phyloP scores from a whole-genome alignment of 441 rosid genomes.

The California macrophylla region DNA sequence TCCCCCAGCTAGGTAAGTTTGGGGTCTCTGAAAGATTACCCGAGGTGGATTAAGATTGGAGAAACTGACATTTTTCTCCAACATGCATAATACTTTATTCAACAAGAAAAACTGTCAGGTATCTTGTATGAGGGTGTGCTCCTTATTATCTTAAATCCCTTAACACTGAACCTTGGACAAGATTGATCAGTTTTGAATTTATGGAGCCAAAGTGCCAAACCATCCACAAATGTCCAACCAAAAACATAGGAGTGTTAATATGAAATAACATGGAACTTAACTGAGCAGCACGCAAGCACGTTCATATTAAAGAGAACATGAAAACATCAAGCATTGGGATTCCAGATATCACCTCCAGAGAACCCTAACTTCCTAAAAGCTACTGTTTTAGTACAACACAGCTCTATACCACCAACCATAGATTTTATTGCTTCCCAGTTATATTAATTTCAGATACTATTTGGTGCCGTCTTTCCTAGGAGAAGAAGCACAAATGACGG shows the following conservation, averaged over 20 bases:
- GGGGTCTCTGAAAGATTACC: not conserved
- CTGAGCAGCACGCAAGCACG: not conserved
- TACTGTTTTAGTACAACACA: not conserved
- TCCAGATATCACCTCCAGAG: not conserved
- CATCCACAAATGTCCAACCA: not conserved
- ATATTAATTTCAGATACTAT: not conserved
- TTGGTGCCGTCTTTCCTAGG: not conserved
- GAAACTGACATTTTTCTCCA: no score
- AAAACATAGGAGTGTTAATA: not conserved
- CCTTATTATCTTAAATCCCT: not conserved
- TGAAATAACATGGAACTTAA: not conserved
- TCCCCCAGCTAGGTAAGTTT: not conserved
- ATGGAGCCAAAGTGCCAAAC: not conserved
- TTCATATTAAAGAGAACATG: not conserved
- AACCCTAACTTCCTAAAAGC: not conserved
- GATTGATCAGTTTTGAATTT: not conserved
- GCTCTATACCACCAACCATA: not conserved
- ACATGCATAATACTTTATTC: no score
- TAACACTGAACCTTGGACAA: not conserved
- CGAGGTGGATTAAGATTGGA: not conserved
- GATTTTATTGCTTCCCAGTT: not conserved
- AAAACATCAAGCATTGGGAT: not conserved
- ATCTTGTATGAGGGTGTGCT: not conserved
- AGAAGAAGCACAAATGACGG: not conserved
- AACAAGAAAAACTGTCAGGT: not conserved